phyloP scores from a whole-genome alignment of 108 stramenopile genomes.

The Hondaea fermentalgiana region DNA sequence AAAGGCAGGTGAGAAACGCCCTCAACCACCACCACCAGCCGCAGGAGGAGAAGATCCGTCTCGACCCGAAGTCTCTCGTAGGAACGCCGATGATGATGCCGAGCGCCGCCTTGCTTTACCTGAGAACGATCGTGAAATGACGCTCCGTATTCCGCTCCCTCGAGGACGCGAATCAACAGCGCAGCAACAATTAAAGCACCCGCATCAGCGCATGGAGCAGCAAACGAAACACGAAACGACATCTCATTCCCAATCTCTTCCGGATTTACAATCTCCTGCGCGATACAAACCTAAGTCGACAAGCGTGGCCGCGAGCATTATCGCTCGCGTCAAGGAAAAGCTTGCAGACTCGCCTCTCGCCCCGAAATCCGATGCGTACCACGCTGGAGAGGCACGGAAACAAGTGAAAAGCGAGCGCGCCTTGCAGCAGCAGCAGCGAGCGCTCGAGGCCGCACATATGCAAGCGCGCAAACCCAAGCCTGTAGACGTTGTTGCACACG shows the following conservation, averaged over 20 bases:
- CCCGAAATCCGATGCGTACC: not conserved
- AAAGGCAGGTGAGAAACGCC: not conserved
- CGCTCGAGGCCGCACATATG: not conserved
- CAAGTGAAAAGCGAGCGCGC: not conserved
- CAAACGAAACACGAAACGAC: no score
- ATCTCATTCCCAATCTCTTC: not conserved
- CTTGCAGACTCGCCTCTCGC: not conserved
- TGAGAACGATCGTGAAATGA: not conserved
- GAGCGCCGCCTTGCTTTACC: not conserved
- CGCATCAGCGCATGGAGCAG: no score
- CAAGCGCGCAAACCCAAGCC: not conserved
- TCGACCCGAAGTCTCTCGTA: no score
- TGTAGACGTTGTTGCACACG: not conserved
- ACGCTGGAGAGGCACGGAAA: not conserved
- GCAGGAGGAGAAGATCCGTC: no score
- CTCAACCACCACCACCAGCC: not conserved
- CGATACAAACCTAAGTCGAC: not conserved
- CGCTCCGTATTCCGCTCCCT: not conserved
- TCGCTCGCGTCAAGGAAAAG: not conserved
- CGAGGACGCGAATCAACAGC: no score
- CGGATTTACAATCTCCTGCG: not conserved
- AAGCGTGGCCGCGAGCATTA: not conserved
- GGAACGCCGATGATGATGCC: not conserved
- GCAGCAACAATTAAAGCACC: no score
- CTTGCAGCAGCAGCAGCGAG: not conserved